Conservation (phyloP, 805 yeast species). For the Candida ascalaphidarum region DNA sequence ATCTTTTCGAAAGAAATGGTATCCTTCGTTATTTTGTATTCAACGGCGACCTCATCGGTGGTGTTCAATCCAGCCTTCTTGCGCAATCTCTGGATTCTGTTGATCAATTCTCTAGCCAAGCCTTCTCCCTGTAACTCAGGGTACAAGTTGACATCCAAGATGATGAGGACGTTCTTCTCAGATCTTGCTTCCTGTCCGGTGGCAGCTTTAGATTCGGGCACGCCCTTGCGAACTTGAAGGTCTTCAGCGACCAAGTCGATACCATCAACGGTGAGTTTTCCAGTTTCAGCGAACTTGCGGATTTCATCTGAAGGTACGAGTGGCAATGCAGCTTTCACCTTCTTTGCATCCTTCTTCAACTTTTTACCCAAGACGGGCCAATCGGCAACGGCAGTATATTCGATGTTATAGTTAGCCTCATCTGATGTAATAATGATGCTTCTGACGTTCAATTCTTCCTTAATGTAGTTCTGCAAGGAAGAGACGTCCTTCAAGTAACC, state of each 20-base stretch:
- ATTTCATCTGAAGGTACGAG: conserved; percentile 73
- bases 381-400: conserved; percentile 92
- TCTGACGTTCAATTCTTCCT: conserved; percentile 89
- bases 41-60: conserved; percentile 89
- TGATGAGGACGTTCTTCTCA: conserved; percentile 81
- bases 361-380: conserved; percentile 99
- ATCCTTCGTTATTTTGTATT: conserved; percentile 61
- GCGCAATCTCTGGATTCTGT: conserved; percentile 95
- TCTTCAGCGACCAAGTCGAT: conserved; percentile 84
- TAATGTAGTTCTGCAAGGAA: conserved; percentile 67
- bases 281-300: conserved; percentile 60
- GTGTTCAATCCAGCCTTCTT: conserved; percentile 93
- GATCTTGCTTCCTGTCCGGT: conserved; percentile 83
- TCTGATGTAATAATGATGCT: conserved; percentile 81
- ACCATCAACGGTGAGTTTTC: conserved; percentile 80
- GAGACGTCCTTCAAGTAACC: conserved; percentile 70
- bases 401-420: conserved; percentile 86
- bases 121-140: conserved; percentile 91
- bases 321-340: conserved; percentile 92
- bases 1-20: conserved; percentile 57
- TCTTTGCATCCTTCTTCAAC: conserved; percentile 86
- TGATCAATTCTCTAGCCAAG: conserved; percentile 89
- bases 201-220: conserved; percentile 57
- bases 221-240: conserved; percentile 80
- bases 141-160: conserved; percentile 80